Evolutionary conservation across 257 asterid genomes (phyloP), one percentile per base, ranked within the genome.

Genomic region (Przewalskia tangutica): DNA sequence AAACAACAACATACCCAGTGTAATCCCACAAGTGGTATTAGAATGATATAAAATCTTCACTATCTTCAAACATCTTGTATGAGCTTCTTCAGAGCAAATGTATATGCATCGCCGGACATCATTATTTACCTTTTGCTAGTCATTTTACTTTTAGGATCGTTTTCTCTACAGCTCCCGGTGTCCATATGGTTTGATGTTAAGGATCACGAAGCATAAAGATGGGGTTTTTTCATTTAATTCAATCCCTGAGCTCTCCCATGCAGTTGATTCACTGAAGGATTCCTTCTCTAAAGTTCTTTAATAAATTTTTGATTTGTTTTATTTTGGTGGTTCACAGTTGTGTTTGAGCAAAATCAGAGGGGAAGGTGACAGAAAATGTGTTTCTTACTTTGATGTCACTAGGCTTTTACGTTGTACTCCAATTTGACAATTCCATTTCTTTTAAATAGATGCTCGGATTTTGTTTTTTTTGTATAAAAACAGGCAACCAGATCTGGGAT

Each of bases 401-500:
- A 18, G 17, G 34, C 12, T 18, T n/a, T 70, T 10, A 4, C 55
- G 12, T 44, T 70, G 77, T 70, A 18, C 77, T 27, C 23, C 38
- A 70, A 44, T 70, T 42, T 70, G 58, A 38, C 55, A 44, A 10
- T 70, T 9, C 6, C 44, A 18, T 70, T 70, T 70, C 77, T 46
- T 48, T 13, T 73, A 56, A 20, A 62, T 36, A 75, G 81, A 59
- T 79, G 27, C 79, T 79, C 51, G 20, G 18, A 4, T 4, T 55
- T 13, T 63, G 6, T 80, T 76, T 81, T 23, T 51, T 62, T 82
- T 14, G 81, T 84, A 73, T 56, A 42, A 50, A 65, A 89, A 85
- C 93, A 96, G 99, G 87, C 98, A 93, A 85, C 99, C 99, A 27
- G 99, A 94, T 85, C 86, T 96, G 34, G 98, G 99, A 65, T 96